Percentiles rank a stretch among this genome's conserved stretches.
Evolutionary conservation across 257 asterid species (phyloP).

Genomic region (Solanum gracilifrons): DNA sequence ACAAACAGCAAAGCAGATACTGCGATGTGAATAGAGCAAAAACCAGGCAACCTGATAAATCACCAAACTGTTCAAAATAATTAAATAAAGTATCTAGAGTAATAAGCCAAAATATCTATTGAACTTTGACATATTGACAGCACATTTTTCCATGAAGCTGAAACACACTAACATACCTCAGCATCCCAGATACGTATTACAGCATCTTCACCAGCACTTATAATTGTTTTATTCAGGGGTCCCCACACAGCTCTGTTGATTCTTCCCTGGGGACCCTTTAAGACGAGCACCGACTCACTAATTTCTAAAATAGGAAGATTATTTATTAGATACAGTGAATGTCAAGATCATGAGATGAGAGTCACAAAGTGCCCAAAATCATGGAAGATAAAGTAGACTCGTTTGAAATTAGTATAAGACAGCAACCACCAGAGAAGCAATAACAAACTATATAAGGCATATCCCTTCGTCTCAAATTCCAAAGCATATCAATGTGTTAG

Average conservation of each 20-base stretch:
- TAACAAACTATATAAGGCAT: not conserved
- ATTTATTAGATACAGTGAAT: not conserved
- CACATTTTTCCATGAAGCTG: not conserved
- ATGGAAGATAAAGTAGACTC: not conserved
- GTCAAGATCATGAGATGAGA: not conserved
- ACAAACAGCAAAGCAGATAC: not conserved
- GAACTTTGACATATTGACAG: not conserved
- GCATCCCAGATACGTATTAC: conserved; percentile 82
- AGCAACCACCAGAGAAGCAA: not conserved
- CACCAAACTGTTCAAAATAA: not conserved
- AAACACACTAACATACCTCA: conserved; percentile 37
- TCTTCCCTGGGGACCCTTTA: conserved; percentile 84
- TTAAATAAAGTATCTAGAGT: not conserved
- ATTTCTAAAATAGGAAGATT: conserved; percentile 31
- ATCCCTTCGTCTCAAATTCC: not conserved
- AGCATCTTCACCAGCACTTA: conserved; percentile 87
- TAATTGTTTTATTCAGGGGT: conserved; percentile 70
- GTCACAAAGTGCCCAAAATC: not conserved
- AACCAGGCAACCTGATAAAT: not conserved
- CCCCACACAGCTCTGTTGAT: conserved; percentile 98
- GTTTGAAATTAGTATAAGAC: not conserved
- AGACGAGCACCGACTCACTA: conserved; percentile 46
- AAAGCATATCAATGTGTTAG: not conserved
- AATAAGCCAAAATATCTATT: not conserved
- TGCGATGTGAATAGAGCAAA: not conserved